phyloP scores from a whole-genome alignment of 768 basidiomycete genomes.

The Trametes gibbosa region DNA sequence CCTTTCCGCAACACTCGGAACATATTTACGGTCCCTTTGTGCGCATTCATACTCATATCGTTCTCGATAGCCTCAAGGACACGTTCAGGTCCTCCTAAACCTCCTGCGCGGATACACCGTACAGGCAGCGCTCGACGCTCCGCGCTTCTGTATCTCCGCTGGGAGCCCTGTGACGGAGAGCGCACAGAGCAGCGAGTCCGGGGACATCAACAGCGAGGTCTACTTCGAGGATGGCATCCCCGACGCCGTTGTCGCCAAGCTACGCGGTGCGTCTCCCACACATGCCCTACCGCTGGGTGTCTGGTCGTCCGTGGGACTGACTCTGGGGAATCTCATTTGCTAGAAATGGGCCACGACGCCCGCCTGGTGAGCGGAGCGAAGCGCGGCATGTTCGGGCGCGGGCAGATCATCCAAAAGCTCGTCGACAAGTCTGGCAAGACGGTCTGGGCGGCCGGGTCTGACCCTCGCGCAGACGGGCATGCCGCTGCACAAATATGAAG shows the following conservation, averaged over 20 bases:
- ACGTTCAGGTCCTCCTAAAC: constrained; percentile 91
- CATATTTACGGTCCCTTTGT: too few relatives aligned
- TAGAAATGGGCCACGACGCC: constrained; percentile 90
- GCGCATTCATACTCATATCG: not conserved
- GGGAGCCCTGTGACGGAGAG: constrained; percentile 63
- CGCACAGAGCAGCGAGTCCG: constrained; percentile 46
- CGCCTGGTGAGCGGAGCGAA: constrained; percentile 57
- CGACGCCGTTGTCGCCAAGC: constrained; percentile 54
- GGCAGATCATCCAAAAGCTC: constrained; percentile 87
- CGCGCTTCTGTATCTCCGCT: constrained; percentile 93
- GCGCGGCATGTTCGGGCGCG: constrained; percentile 72
- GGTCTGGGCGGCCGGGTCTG: constrained; percentile 97
- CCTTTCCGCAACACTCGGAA: not conserved
- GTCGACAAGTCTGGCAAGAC: constrained; percentile 59
- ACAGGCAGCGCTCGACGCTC: constrained; percentile 91
- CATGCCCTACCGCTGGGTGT: not conserved
- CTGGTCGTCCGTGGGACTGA: not conserved
- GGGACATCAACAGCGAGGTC: constrained; percentile 76
- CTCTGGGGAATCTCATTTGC: not conserved
- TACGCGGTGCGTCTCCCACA: constrained; percentile 52
- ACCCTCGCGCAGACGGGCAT: constrained; percentile 85
- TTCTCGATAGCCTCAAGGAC: constrained; percentile 77
- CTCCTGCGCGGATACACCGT: constrained; percentile 83
- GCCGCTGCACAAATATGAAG: constrained; percentile 78
- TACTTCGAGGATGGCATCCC: constrained; percentile 86